Conservation (phyloP, 345 rosid species). For the Eucalyptus cloeziana region DNA sequence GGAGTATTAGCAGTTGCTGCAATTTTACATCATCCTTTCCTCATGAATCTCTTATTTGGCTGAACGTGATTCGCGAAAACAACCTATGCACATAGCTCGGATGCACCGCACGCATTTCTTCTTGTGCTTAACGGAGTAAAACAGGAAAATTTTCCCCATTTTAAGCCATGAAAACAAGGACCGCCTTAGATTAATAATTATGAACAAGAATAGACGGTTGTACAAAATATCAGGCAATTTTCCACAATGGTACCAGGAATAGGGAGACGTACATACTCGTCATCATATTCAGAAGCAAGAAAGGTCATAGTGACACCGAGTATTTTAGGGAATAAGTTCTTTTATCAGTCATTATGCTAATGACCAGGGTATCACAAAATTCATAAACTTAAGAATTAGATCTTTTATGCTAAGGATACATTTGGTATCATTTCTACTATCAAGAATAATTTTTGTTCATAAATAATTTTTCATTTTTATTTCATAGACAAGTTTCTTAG, state of each 20-base stretch:
- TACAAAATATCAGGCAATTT: not conserved
- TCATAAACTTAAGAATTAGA: not conserved
- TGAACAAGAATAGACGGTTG: not conserved
- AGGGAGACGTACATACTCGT: not conserved
- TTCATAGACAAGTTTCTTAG: rapidly evolving
- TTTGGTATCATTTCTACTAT: too few species aligned
- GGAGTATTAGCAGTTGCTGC: not conserved
- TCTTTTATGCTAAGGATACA: not conserved
- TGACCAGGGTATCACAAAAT: not conserved
- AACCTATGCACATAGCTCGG: not conserved
- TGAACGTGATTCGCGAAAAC: not conserved
- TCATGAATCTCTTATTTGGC: not conserved
- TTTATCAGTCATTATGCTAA: not conserved
- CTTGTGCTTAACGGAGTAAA: not conserved
- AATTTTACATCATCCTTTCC: not conserved
- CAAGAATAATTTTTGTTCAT: too few species aligned
- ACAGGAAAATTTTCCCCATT: not conserved
- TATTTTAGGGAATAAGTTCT: not conserved
- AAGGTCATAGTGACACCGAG: not conserved
- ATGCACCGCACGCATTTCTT: not conserved
- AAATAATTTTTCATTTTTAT: too few species aligned
- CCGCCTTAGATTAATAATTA: not conserved
- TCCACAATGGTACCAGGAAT: not conserved
- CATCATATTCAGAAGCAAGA: not conserved
- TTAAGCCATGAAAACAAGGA: not conserved